These are phyloP conservation scores for Apophysomyces elegans DNA, from an alignment of 371 early-diverging fungal genomes.

Conservation along the genomic window DNA sequence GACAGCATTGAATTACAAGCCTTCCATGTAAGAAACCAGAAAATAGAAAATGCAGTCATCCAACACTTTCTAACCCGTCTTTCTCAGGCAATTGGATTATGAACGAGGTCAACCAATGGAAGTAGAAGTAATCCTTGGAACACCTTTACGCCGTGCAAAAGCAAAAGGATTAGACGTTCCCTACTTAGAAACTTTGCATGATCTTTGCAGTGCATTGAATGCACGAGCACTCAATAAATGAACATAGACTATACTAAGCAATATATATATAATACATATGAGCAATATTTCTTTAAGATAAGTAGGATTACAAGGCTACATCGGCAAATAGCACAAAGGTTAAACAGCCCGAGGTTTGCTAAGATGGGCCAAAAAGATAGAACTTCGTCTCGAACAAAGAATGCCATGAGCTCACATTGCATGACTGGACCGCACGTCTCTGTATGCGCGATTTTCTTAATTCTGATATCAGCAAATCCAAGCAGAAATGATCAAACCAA, in stretches of 20 bases:
- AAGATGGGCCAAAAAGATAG: too few relatives aligned
- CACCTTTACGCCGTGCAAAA: constrained; percentile 62
- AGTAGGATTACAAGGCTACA: not conserved
- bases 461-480: too few relatives aligned
- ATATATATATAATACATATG: too few relatives aligned
- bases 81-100: constrained; percentile 50
- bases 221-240: not conserved
- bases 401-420: too few relatives aligned
- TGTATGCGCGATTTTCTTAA: too few relatives aligned
- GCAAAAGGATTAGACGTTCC: constrained; percentile 49
- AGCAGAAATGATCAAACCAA: too few relatives aligned
- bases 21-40: constrained; percentile 56
- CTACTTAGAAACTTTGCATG: constrained; percentile 49
- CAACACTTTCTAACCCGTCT: not conserved
- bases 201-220: constrained; percentile 30
- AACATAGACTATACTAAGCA: not conserved
- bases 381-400: too few relatives aligned
- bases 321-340: too few relatives aligned
- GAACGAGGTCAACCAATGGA: constrained; percentile 68
- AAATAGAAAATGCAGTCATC: not conserved
- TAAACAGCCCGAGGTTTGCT: not conserved
- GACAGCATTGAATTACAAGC: constrained; percentile 61
- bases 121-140: constrained; percentile 66
- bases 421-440: too few relatives aligned
- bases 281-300: not conserved